Evolutionary conservation across 768 basidiomycete species (phyloP).

Genomic region (Lentinus brumalis): DNA sequence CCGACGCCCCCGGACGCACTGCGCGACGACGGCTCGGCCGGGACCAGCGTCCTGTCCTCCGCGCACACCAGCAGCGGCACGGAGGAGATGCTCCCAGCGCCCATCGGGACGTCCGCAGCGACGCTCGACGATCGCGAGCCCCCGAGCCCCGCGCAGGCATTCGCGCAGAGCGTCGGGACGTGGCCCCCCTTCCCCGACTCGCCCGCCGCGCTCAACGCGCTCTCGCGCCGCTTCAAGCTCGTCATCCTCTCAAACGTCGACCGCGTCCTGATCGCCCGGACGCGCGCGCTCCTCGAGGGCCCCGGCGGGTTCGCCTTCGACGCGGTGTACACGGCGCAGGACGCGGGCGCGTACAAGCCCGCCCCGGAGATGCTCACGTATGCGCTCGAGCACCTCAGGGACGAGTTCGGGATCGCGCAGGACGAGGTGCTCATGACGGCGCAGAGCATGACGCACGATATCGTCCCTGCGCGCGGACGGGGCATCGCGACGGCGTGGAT

Average conservation of each 20-base stretch:
- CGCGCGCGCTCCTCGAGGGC: slow-evolving; percentile 51
- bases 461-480: slow-evolving; percentile 58
- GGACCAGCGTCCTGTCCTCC: slow-evolving; percentile 30
- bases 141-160: slow-evolving; percentile 40
- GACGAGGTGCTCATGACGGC: slow-evolving; percentile 67
- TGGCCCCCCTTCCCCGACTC: slow-evolving; percentile 76
- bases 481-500: slow-evolving; percentile 69
- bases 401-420: slow-evolving; percentile 32
- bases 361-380: slow-evolving; percentile 54
- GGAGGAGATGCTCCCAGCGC: slow-evolving; percentile 4
- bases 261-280: slow-evolving; percentile 58
- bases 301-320: slow-evolving; percentile 57
- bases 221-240: slow-evolving; percentile 67
- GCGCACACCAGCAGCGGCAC: slow-evolving; percentile 3
- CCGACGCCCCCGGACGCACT: slow-evolving; percentile 14
- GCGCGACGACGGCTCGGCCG: slow-evolving; percentile 31
- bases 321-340: slow-evolving; percentile 70
- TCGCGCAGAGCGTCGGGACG: slow-evolving; percentile 58
- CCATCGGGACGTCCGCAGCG: slow-evolving; percentile 16
- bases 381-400: slow-evolving; percentile 43
- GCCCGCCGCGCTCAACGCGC: slow-evolving; percentile 53
- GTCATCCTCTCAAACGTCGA: slow-evolving; percentile 80
- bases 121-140: not conserved
- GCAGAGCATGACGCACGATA: slow-evolving; percentile 67
- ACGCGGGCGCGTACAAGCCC: slow-evolving; percentile 75